phyloP scores from a whole-genome alignment of 2,329 filamentous ascomycete species.

The Trichoderma oligosporum region DNA sequence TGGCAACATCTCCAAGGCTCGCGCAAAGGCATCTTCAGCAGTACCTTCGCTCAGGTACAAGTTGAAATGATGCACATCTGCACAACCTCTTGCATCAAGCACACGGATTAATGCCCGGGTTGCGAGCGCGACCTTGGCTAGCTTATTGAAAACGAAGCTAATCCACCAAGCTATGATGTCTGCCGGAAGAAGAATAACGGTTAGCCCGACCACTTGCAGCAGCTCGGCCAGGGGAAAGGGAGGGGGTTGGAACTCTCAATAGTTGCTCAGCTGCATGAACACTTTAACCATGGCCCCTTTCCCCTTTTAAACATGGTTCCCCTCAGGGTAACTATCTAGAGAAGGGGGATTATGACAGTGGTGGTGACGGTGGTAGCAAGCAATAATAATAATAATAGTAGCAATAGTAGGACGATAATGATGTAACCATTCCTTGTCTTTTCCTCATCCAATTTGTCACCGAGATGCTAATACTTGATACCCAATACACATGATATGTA shows the following conservation, averaged over 20 bases:
- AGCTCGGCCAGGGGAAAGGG: too few relatives aligned
- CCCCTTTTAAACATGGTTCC: too few relatives aligned
- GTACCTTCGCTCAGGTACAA: constrained; percentile 37
- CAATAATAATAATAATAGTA: too few relatives aligned
- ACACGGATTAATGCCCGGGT: constrained; percentile 43
- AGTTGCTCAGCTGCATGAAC: not conserved
- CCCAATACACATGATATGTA: too few relatives aligned
- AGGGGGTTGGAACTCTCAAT: too few relatives aligned
- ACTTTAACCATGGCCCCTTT: too few relatives aligned
- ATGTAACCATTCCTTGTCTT: not conserved
- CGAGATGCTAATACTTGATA: not conserved
- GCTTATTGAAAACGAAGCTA: constrained; percentile 42
- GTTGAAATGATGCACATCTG: constrained; percentile 41
- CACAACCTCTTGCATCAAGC: constrained; percentile 44
- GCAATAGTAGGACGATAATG: too few relatives aligned
- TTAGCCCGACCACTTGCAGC: not conserved
- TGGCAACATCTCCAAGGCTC: constrained; percentile 41
- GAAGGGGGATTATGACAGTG: too few relatives aligned
- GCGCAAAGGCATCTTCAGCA: constrained; percentile 38
- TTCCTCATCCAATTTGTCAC: not conserved
- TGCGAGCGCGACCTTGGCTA: constrained; percentile 35
- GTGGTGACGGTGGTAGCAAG: too few relatives aligned
- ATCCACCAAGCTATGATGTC: constrained; percentile 47
- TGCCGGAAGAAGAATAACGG: constrained; percentile 26
- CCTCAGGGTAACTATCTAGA: too few relatives aligned